Base-by-base conservation (phyloP, 1,284 basidiomycete genomes). In the Rhodotorula mucilaginosa region DNA sequence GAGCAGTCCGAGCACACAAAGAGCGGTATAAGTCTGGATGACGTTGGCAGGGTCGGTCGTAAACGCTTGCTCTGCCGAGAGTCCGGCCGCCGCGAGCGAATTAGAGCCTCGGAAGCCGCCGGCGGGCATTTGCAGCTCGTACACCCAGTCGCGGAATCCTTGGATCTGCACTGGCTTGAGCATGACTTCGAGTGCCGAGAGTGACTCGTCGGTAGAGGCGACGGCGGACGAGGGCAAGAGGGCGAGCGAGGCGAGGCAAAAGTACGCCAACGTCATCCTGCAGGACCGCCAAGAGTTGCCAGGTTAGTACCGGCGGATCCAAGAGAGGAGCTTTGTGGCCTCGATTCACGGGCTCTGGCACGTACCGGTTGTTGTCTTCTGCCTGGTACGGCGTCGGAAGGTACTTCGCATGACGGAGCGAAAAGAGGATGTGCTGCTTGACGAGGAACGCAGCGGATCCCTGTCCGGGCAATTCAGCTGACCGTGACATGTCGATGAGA, bases 1-100 rank as follows among this genome's bases (percentile, higher is more conserved):
- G 12, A 97, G 85, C 71, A 96, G 89, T 0, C 90, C 87, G 6
- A 97, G 87, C 0, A 87, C 86, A 2, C 94, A 82, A 5, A 97
- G 80, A 0, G 93, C 91, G 1, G 92, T 92, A 79, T 97, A 97
- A 13, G 93, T 93, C 85, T 93, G 91, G 69, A 95, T 92, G n/a
- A 96, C 83, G 80, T 96, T 85, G 72, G 91, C 87, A 26, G 67
- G 47, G 23, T 39, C 26, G 47, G 23, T 10, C 12, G 18, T n/a
- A 26, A 2, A n/a, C 48, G 21, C 26, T 3, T 4, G 47, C 2
- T 21, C 39, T 18, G n/a, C 29, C 13, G 31, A 15, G 29, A 47
- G 8, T 16, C 19, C 21, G 3, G 49, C 58, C 5, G 58, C 54
- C n/a, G 59, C 48, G 10, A 74, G 58, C 31, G 70, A 74, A 39